phyloP scores from a whole-genome alignment of 495 filamentous ascomycete genomes.

The Sabuloglossum arenarium region DNA sequence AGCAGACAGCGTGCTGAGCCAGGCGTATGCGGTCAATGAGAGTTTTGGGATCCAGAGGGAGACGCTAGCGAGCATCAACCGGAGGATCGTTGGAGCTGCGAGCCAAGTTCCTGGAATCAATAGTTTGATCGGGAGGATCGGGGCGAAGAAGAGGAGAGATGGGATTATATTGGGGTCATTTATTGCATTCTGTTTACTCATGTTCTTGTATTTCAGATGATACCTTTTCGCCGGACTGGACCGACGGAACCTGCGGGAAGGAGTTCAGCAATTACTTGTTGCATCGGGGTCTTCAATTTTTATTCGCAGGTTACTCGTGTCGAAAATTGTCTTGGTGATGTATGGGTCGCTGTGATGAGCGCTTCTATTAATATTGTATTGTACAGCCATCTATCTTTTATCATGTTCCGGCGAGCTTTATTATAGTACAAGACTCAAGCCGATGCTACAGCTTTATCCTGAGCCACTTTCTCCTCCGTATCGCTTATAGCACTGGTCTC shows the following conservation, averaged over 20 bases:
- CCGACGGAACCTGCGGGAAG: not conserved
- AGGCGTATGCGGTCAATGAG: constrained; percentile 94
- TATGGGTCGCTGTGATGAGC: not conserved
- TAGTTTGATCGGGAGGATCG: constrained; percentile 79
- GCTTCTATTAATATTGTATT: not conserved
- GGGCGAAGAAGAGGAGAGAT: constrained; percentile 85
- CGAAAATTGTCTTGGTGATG: not conserved
- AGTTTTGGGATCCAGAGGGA: constrained; percentile 74
- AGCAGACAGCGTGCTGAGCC: constrained; percentile 78
- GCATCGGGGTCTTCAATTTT: not conserved
- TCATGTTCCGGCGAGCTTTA: not conserved
- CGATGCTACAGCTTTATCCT: not conserved
- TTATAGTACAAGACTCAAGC: not conserved
- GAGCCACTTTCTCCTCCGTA: not conserved
- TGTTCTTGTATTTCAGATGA: constrained; percentile 68
- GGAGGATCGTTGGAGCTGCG: constrained; percentile 71
- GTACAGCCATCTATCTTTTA: not conserved
- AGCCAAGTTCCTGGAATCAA: constrained; percentile 87
- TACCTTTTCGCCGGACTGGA: not conserved
- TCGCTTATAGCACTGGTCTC: not conserved
- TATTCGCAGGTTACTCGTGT: not conserved
- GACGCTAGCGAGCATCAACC: constrained; percentile 64
- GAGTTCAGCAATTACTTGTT: not conserved
- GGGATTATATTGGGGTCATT: constrained; percentile 80
- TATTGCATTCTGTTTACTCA: constrained; percentile 75